Percentiles rank a stretch among this genome's conserved stretches.
Conservation (phyloP, 2,329 filamentous ascomycete species). For the Mycocentrospora acerina region DNA sequence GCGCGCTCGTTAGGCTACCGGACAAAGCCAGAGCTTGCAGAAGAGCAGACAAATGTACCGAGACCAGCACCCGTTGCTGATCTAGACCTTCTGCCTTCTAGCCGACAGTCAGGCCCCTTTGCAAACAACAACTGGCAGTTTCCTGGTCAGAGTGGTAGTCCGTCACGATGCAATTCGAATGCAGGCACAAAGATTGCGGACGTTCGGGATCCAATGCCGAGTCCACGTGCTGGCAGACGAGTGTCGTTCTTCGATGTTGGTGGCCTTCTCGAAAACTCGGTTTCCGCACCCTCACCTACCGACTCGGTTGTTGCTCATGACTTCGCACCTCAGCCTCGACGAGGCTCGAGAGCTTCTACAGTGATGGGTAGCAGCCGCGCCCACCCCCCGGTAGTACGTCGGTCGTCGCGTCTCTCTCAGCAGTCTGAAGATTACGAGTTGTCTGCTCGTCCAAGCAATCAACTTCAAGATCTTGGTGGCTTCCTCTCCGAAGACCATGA, state of each 20-base stretch:
- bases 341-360: conserved; percentile 35
- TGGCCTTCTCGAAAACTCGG: conserved; percentile 63
- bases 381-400: conserved; percentile 27
- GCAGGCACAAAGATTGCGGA: conserved; percentile 22
- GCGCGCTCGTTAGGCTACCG: conserved; percentile 77
- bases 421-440: conserved; percentile 38
- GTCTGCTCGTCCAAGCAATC: conserved; percentile 20
- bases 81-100: conserved; percentile 25
- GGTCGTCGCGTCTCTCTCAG: conserved; percentile 36
- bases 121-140: conserved; percentile 38
- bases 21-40: conserved; percentile 55
- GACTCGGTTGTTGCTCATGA: conserved; percentile 45
- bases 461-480: conserved; percentile 28
- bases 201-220: conserved; percentile 40
- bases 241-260: conserved; percentile 87
- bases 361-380: conserved; percentile 24
- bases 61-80: conserved; percentile 42
- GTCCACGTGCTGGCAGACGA: conserved; percentile 46
- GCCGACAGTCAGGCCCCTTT: conserved; percentile 25
- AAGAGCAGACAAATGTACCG: conserved; percentile 43
- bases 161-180: conserved; percentile 23
- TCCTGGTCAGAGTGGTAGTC: conserved; percentile 20
- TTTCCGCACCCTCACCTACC: conserved; percentile 31
- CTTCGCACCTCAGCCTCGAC: conserved; percentile 40
- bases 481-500: conserved; percentile 29